These are phyloP conservation scores for Sonneratia caseolaris DNA, from an alignment of 345 rosid genomes.

Conservation along the genomic window DNA sequence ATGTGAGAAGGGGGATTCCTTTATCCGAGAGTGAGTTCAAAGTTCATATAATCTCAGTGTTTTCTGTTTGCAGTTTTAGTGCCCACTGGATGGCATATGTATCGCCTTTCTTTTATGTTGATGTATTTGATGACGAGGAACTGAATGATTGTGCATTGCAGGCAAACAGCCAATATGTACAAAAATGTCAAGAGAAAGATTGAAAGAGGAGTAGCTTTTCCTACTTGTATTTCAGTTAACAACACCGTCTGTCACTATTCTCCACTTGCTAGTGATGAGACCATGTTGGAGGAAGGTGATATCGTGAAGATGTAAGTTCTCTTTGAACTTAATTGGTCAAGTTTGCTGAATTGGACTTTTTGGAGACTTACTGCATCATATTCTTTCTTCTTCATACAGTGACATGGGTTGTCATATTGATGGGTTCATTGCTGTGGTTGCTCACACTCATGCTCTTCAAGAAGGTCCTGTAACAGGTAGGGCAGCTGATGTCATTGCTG, in stretches of 20 bases:
- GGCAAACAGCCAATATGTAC: constrained; percentile 87
- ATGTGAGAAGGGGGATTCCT: constrained; percentile 83
- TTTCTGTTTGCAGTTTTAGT: neutral
- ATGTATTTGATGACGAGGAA: neutral
- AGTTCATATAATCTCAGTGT: neutral
- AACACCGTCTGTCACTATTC: constrained; percentile 81
- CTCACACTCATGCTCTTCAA: constrained; percentile 76
- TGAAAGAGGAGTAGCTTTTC: constrained; percentile 88
- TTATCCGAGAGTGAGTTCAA: constrained; percentile 64
- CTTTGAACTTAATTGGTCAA: neutral
- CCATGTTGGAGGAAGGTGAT: constrained; percentile 78
- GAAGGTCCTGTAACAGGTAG: constrained; percentile 61
- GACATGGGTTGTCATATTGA: constrained; percentile 97
- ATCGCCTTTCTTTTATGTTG: neutral
- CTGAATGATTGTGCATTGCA: constrained; percentile 10
- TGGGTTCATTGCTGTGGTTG: constrained; percentile 97
- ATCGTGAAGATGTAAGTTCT: constrained; percentile 68
- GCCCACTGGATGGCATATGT: neutral
- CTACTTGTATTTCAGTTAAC: constrained; percentile 88
- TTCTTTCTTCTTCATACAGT: constrained; percentile 25
- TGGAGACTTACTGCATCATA: neutral
- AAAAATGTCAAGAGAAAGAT: constrained; percentile 93
- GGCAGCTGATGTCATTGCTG: constrained; percentile 86
- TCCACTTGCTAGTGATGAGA: constrained; percentile 76
- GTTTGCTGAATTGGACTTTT: neutral